phyloP scores from a whole-genome alignment of 2,329 filamentous ascomycete species.

The Alternaria longipes region DNA sequence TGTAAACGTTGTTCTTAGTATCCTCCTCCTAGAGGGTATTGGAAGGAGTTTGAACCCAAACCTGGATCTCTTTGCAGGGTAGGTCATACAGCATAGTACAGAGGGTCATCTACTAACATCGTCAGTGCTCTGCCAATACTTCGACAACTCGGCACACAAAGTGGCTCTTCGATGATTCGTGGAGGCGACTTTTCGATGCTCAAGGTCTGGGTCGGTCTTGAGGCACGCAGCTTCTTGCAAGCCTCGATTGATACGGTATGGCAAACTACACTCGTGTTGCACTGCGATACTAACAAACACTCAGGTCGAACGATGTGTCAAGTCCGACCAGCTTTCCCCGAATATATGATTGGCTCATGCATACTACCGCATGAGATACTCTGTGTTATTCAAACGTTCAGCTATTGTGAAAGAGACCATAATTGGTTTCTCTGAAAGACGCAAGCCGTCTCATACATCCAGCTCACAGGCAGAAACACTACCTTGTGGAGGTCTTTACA shows the following conservation, averaged over 20 bases:
- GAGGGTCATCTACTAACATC: constrained; percentile 17
- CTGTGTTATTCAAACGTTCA: neutral
- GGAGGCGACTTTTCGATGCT: constrained; percentile 72
- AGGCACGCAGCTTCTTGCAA: constrained; percentile 88
- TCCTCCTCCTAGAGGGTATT: constrained; percentile 92
- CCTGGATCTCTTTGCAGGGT: constrained; percentile 83
- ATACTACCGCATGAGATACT: neutral
- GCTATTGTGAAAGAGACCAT: neutral
- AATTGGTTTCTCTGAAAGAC: neutral
- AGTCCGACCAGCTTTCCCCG: constrained; percentile 86
- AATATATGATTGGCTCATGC: constrained; percentile 69
- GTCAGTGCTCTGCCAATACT: constrained; percentile 86
- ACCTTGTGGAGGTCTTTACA: neutral
- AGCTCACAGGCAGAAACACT: neutral
- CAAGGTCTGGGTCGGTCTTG: constrained; percentile 88
- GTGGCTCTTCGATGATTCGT: constrained; percentile 65
- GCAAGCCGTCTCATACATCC: neutral
- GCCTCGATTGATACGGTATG: constrained; percentile 87
- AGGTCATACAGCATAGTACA: constrained; percentile 33
- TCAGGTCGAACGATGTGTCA: constrained; percentile 86
- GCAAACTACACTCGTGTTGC: constrained; percentile 25
- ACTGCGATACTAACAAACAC: constrained; percentile 9
- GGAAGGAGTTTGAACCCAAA: constrained; percentile 86
- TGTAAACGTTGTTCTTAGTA: constrained; percentile 96
- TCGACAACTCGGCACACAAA: constrained; percentile 82